Evolutionary conservation across 2,329 filamentous ascomycete species (phyloP).

Genomic region (Apiospora kogelbergensis): DNA sequence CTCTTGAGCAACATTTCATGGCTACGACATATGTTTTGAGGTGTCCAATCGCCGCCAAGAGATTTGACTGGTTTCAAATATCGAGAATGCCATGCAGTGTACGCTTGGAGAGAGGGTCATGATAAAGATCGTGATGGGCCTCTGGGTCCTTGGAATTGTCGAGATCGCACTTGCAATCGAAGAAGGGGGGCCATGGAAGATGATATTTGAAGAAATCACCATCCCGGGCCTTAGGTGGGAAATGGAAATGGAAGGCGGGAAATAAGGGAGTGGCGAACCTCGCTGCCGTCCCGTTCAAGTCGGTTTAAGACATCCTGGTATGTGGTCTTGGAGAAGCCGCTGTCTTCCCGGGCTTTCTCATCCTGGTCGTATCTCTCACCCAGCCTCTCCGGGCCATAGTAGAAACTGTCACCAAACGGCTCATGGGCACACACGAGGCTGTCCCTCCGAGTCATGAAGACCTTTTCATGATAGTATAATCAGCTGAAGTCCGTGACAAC

Average conservation of each 20-base stretch:
- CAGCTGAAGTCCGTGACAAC: background rate
- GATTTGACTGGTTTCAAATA: background rate
- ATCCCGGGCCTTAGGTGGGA: conserved; percentile 1
- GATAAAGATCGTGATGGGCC: background rate
- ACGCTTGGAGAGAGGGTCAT: background rate
- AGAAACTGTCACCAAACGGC: conserved; percentile 95
- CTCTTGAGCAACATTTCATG: background rate
- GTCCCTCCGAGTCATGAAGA: conserved; percentile 93
- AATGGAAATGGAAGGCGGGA: conserved; percentile 20
- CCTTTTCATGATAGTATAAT: conserved; percentile 47
- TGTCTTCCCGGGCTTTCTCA: conserved; percentile 50
- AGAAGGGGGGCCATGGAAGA: conserved; percentile 2
- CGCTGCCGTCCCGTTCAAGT: conserved; percentile 68
- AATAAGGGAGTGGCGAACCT: conserved; percentile 55
- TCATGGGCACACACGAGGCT: conserved; percentile 85
- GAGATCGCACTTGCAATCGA: conserved; percentile 6
- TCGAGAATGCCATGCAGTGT: background rate
- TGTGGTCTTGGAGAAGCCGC: conserved; percentile 68
- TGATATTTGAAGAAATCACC: conserved; percentile 5
- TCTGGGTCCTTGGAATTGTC: background rate
- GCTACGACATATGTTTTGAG: background rate
- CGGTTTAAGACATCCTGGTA: conserved; percentile 76
- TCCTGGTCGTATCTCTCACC: conserved; percentile 77
- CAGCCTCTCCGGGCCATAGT: conserved; percentile 89
- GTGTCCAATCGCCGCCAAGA: background rate